These are phyloP conservation scores for Favolaschia claudopus DNA, from an alignment of 768 basidiomycete species.

Conservation along the genomic window DNA sequence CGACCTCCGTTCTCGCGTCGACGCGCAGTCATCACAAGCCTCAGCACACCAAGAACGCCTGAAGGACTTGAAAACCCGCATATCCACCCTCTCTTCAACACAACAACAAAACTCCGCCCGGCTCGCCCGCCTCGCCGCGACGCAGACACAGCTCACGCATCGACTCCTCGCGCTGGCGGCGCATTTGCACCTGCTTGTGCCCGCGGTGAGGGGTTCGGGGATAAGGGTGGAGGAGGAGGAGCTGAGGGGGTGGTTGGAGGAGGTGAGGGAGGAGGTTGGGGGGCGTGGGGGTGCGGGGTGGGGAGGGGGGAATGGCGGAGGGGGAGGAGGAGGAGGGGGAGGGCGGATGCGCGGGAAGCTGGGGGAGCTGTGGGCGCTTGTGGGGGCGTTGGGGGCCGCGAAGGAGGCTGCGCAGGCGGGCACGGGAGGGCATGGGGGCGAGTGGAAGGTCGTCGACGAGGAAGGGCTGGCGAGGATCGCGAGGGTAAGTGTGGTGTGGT, in stretches of 20 bases:
- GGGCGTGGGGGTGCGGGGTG: constrained; percentile 26
- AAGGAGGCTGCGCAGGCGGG: constrained; percentile 42
- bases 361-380: constrained; percentile 86
- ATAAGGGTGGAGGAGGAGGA: constrained; percentile 84
- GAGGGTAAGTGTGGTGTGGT: constrained; percentile 69
- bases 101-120: constrained; percentile 69
- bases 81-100: constrained; percentile 70
- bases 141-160: constrained; percentile 41
- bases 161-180: constrained; percentile 86
- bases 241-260: constrained; percentile 73
- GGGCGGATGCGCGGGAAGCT: constrained; percentile 74
- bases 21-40: constrained; percentile 75
- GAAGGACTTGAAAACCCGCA: constrained; percentile 71
- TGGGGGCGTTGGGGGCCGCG: constrained; percentile 75
- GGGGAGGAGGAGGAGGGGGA: constrained; percentile 13
- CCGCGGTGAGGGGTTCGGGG: constrained; percentile 74
- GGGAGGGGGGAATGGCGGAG: constrained; percentile 47
- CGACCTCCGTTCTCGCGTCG: constrained; percentile 79
- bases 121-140: constrained; percentile 57
- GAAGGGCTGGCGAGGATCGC: constrained; percentile 81
- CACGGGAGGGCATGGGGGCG: constrained; percentile 12
- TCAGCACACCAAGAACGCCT: constrained; percentile 72
- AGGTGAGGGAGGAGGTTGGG: constrained; percentile 76
- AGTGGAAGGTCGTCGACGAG: constrained; percentile 65
- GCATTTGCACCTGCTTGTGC: constrained; percentile 85